phyloP scores from a whole-genome alignment of 1,139 yeast species.

The Meyerozyma sp. region DNA sequence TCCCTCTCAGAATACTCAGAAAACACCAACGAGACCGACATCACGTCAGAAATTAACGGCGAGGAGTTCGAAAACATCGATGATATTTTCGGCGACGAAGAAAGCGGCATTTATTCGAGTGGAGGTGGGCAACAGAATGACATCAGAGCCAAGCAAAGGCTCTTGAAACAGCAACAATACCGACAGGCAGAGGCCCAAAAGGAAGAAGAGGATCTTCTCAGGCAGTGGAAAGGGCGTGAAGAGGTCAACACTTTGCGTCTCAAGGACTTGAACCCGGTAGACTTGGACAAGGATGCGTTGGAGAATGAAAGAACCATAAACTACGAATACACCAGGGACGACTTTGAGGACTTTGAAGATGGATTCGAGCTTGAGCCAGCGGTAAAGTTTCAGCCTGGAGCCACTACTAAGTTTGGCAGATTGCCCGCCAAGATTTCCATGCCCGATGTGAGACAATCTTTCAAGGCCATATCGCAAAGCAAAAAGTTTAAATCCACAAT shows the following conservation, averaged over 20 bases:
- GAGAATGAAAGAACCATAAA: conserved; percentile 32
- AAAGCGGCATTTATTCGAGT: conserved; percentile 27
- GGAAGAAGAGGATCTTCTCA: conserved; percentile 12
- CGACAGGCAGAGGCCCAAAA: conserved; percentile 4
- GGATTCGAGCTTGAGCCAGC: conserved; percentile 25
- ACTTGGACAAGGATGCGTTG: conserved; percentile 18
- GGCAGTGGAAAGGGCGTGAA: conserved; percentile 21
- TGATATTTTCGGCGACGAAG: conserved; percentile 34
- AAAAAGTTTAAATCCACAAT: conserved; percentile 30
- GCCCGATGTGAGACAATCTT: conserved; percentile 17
- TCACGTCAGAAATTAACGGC: conserved; percentile 35
- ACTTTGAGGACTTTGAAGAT: conserved; percentile 35
- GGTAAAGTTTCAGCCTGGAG: conserved; percentile 7
- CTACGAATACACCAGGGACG: conserved; percentile 35
- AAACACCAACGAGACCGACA: conserved; percentile 30
- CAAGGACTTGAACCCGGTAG: conserved; percentile 21
- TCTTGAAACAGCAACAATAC: conserved; percentile 1
- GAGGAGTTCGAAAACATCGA: conserved; percentile 41
- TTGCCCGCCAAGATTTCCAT: conserved; percentile 18
- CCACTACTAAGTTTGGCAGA: conserved; percentile 7
- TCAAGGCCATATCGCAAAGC: conserved; percentile 5
- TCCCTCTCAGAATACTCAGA: conserved; percentile 1
- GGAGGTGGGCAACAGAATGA: conserved; percentile 4
- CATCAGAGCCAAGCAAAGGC: neutral
- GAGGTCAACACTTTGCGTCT: conserved; percentile 25